A percentile compares a stretch with the other conserved stretches of the same genome.
Conservation (phyloP, 495 filamentous ascomycete species). For the Amphirosellinia nigrospora region DNA sequence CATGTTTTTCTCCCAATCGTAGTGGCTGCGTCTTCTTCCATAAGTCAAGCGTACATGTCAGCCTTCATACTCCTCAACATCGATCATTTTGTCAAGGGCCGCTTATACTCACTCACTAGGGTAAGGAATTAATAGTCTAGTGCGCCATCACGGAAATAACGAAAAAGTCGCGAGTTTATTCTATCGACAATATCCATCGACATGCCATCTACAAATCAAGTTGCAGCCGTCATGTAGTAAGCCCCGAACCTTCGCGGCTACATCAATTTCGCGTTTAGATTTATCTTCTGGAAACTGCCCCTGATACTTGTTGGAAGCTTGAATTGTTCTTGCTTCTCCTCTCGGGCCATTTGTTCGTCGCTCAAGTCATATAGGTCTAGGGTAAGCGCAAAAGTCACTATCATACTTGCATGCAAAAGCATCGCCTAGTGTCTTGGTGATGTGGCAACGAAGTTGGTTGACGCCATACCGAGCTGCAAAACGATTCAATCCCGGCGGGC, state of each 20-base stretch:
- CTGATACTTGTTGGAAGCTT: conserved; percentile 30
- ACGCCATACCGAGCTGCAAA: conserved; percentile 63
- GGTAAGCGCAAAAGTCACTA: background rate
- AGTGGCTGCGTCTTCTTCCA: conserved; percentile 47
- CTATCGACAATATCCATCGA: conserved; percentile 47
- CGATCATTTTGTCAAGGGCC: background rate
- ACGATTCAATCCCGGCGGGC: conserved; percentile 45
- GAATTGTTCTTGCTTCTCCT: conserved; percentile 32
- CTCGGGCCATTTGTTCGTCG: conserved; percentile 43
- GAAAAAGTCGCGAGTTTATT: conserved; percentile 47
- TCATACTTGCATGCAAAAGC: conserved; percentile 61
- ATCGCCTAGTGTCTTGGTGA: conserved; percentile 60
- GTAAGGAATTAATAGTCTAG: conserved; percentile 37
- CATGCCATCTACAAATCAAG: conserved; percentile 52
- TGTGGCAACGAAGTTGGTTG: conserved; percentile 54
- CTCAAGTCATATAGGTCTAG: background rate
- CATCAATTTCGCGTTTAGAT: conserved; percentile 46
- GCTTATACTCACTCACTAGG: conserved; percentile 29
- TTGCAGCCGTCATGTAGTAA: conserved; percentile 53
- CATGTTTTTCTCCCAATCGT: background rate
- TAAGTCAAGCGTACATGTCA: conserved; percentile 39
- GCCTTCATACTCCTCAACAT: conserved; percentile 27
- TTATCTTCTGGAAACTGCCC: conserved; percentile 43
- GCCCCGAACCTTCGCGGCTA: conserved; percentile 53
- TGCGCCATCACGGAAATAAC: conserved; percentile 28